These are phyloP conservation scores for Trichophyton schoenleinii DNA, from an alignment of 2,329 filamentous ascomycete species.

Conservation along the genomic window DNA sequence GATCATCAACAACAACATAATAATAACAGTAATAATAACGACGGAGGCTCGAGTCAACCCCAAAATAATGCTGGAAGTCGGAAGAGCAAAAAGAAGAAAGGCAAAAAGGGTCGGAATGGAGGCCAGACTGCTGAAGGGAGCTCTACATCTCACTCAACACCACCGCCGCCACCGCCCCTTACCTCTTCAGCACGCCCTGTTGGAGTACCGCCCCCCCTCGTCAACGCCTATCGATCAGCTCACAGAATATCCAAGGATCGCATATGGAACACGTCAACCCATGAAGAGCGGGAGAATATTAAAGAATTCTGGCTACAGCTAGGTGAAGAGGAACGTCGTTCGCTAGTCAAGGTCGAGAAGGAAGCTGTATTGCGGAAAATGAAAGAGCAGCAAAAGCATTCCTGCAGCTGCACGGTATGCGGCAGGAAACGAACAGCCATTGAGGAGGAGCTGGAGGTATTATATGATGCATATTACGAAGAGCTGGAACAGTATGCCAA, in stretches of 20 bases:
- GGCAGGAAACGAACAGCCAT: slow-evolving; percentile 93
- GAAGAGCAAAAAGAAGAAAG: slow-evolving; percentile 33
- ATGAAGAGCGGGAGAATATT: slow-evolving; percentile 91
- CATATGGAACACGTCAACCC: slow-evolving; percentile 94
- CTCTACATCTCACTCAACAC: slow-evolving; percentile 28
- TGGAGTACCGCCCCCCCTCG: slow-evolving; percentile 32
- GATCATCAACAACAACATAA: slow-evolving; percentile 16
- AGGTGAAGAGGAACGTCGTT: slow-evolving; percentile 87
- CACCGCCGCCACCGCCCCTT: slow-evolving; percentile 23
- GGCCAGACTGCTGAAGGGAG: slow-evolving; percentile 28
- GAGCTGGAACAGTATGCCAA: slow-evolving; percentile 97
- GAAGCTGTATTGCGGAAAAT: slow-evolving; percentile 96
- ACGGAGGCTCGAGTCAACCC: slow-evolving; percentile 15
- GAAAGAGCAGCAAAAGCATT: slow-evolving; percentile 99
- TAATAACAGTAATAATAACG: slow-evolving; percentile 15
- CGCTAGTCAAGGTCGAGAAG: slow-evolving; percentile 94
- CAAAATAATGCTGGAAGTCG: slow-evolving; percentile 15
- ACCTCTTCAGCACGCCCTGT: slow-evolving; percentile 30
- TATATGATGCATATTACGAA: slow-evolving; percentile 97
- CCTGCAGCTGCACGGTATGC: slow-evolving; percentile 94
- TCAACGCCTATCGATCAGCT: slow-evolving; percentile 30
- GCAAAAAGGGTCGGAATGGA: slow-evolving; percentile 25
- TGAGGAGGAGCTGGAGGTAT: slow-evolving; percentile 90
- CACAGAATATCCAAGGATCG: slow-evolving; percentile 55
- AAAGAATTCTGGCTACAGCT: slow-evolving; percentile 96